Percentiles rank a stretch among this genome's conserved stretches.
These are phyloP conservation scores for Fomitopsis serialis DNA, from an alignment of 768 basidiomycete species.

Conservation along the genomic window DNA sequence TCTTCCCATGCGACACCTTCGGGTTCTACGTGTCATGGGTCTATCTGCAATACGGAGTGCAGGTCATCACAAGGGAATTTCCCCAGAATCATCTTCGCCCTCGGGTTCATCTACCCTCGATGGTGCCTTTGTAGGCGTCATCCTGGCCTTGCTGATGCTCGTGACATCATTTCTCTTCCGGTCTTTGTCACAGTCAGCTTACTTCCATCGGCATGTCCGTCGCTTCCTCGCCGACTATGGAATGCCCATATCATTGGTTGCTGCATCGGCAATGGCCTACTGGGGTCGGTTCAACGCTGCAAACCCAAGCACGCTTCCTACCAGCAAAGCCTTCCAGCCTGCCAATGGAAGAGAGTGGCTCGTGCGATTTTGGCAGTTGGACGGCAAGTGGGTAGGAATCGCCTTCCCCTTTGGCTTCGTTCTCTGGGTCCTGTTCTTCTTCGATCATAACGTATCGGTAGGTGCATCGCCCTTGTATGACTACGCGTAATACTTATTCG, in stretches of 20 bases:
- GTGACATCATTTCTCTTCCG: conserved; percentile 71
- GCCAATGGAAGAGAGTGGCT: conserved; percentile 76
- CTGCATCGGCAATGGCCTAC: conserved; percentile 72
- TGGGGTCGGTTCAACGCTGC: conserved; percentile 73
- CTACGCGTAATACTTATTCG: not conserved
- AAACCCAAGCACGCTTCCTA: conserved; percentile 62
- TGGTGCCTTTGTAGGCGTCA: conserved; percentile 58
- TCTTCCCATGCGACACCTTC: conserved; percentile 89
- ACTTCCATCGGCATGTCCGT: conserved; percentile 71
- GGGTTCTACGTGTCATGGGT: conserved; percentile 92
- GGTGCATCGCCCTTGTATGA: conserved; percentile 21
- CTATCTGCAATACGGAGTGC: conserved; percentile 85
- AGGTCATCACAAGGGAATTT: conserved; percentile 76
- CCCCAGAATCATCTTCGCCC: conserved; percentile 2
- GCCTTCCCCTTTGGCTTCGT: conserved; percentile 87
- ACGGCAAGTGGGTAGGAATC: conserved; percentile 84
- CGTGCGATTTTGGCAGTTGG: conserved; percentile 84
- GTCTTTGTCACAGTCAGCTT: conserved; percentile 50
- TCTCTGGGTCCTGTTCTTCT: conserved; percentile 90
- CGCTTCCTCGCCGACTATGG: conserved; percentile 83
- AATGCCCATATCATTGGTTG: conserved; percentile 83
- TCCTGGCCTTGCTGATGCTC: conserved; percentile 76
- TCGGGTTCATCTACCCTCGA: conserved; percentile 28
- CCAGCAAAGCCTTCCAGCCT: conserved; percentile 62
- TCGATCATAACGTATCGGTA: conserved; percentile 92